Base-by-base conservation (phyloP, 139 green algal genomes). In the Haematococcus sp. region DNA sequence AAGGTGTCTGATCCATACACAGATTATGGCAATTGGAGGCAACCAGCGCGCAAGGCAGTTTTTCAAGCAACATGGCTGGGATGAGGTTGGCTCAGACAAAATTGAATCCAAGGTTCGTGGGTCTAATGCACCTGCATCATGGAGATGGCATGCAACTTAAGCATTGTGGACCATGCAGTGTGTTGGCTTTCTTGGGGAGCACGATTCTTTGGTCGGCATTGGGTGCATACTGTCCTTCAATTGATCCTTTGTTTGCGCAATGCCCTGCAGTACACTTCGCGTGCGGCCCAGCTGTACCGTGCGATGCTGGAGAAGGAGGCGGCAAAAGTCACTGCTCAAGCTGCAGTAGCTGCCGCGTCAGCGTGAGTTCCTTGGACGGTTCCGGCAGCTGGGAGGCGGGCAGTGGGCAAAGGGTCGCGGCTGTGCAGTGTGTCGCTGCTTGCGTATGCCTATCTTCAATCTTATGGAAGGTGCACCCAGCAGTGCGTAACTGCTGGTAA, bases 21-120 rank as follows among this genome's bases (percentile, higher is more conserved):
- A 92, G 86, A 78, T 97, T 34, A 93, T 95, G 86, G 84, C 86
- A 2, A 85, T 92, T 28, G 92, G 91, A 5, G 96, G 96, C 51
- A 99, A 99, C 77, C 78, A 86, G 35, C 79, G 91, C 0, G 96
- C 90, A 0, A 81, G 93, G 20, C 85, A 87, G 33, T 99, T 97
- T 78, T 99, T 99, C 88, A 97, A 97, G 81, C 93, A 99, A 84
- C 95, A 99, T 82, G 96, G 96, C 1, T 98, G 94, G 93, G 87
- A 91, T n/a, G 88, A 92, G 67, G 27, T 86, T 11, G 90, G 88
- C 46, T 84, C 88, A 32, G 95, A 98, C 81, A 98, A 98, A 77
- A 98, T 98, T 58, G 90, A 97, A 84, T 69, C 84, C 51, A 99
- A 97, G 86, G 86, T 90, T 63, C 23, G n/a, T 13, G n/a, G 25